These are phyloP conservation scores for Cladosporium phlei DNA, from an alignment of 2,329 filamentous ascomycete genomes.

Conservation along the genomic window DNA sequence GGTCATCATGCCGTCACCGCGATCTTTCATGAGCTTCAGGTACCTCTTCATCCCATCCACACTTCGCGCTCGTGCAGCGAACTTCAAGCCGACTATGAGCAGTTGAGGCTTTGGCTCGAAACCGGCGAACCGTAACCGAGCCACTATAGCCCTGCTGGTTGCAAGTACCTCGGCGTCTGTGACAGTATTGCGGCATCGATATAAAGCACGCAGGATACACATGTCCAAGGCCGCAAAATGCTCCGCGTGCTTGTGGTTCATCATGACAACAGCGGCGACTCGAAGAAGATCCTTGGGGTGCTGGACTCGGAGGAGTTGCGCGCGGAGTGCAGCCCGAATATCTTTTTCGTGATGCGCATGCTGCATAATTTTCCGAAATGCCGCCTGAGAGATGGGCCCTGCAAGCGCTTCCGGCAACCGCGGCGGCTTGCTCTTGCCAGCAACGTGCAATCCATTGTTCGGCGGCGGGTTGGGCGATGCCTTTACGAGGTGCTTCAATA, in stretches of 20 bases:
- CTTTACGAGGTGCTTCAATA: conserved; percentile 25
- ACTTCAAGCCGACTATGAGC: conserved; percentile 29
- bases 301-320: conserved; percentile 28
- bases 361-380: conserved; percentile 23
- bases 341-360: conserved; percentile 18
- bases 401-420: conserved; percentile 17
- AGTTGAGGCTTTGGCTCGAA: conserved; percentile 22
- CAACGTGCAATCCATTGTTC: background rate
- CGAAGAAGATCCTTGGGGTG: conserved; percentile 27
- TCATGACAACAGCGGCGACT: conserved; percentile 29
- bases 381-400: conserved; percentile 21
- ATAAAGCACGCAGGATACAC: conserved; percentile 30
- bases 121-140: conserved; percentile 24
- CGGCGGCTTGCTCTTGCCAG: background rate
- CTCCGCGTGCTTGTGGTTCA: conserved; percentile 17
- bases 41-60: conserved; percentile 31
- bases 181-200: conserved; percentile 28
- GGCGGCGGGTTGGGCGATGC: conserved; percentile 17
- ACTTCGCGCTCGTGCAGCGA: conserved; percentile 30
- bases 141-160: conserved; percentile 25
- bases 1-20: conserved; percentile 22
- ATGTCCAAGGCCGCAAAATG: conserved; percentile 24
- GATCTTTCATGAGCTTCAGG: conserved; percentile 22
- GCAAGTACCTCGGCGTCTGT: conserved; percentile 27
- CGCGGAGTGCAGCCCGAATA: conserved; percentile 23